A percentile compares a stretch with the other conserved stretches of the same genome.
These are phyloP conservation scores for Litchi chinensis DNA, from an alignment of 345 rosid species.

Conservation along the genomic window DNA sequence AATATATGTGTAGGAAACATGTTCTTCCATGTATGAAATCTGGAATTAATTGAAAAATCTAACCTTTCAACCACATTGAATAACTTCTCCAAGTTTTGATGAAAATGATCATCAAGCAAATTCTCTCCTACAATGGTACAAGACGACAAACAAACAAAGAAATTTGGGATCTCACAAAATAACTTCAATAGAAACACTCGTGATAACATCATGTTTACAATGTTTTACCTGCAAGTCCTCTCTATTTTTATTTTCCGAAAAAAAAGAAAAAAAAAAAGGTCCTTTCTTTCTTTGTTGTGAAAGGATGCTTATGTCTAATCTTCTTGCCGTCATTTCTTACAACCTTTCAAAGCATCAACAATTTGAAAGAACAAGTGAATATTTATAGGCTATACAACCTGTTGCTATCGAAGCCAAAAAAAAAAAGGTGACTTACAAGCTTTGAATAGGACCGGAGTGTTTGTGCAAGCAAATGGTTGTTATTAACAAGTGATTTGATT, in stretches of 20 bases:
- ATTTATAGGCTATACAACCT: not conserved
- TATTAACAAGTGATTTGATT: constrained; percentile 69
- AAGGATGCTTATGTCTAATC: constrained; percentile 68
- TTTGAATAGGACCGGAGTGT: constrained; percentile 77
- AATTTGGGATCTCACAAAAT: not conserved
- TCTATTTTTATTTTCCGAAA: too few relatives aligned
- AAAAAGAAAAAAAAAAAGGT: constrained; percentile 19
- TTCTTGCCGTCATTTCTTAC: constrained; percentile 77
- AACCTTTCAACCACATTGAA: constrained; percentile 86
- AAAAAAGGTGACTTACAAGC: constrained; percentile 59
- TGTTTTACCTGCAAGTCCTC: too few relatives aligned
- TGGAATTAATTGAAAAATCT: not conserved
- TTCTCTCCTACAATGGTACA: constrained; percentile 88
- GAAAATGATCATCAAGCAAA: constrained; percentile 96
- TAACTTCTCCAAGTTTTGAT: constrained; percentile 87
- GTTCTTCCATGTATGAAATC: not conserved
- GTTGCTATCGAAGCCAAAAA: too few relatives aligned
- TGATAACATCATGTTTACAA: too few relatives aligned
- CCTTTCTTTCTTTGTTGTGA: constrained; percentile 85
- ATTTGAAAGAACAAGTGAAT: not conserved
- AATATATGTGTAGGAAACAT: constrained; percentile 7
- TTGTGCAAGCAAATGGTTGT: constrained; percentile 61
- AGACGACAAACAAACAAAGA: constrained; percentile 43
- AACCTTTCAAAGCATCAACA: constrained; percentile 41
- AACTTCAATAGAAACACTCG: not conserved